Base-by-base conservation (phyloP, 2,329 filamentous ascomycete genomes). In the Botrytis fabae region DNA sequence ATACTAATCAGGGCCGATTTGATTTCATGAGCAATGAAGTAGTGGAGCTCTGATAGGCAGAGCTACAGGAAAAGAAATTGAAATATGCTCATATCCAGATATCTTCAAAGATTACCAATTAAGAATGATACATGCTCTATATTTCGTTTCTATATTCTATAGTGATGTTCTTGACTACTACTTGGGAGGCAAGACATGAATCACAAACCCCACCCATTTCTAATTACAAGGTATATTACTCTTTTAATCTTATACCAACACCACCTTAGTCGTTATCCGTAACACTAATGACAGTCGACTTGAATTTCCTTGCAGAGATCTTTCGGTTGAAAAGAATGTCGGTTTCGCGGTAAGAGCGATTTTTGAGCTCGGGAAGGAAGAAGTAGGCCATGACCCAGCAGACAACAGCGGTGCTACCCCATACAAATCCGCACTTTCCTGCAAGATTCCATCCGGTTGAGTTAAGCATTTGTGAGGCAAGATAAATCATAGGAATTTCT, bases 401-500 rank as follows among this genome's bases (percentile, higher is more conserved):
- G 78, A 89, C 20, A 54, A 90, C 81, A 51, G 83, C 89, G 22
- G 90, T 88, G 63, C 82, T 86, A 76, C 81, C 88, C 89, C 86
- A 89, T 78, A 89, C 83, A 81, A 87, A 90, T 75, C 87, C 90
- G 79, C 85, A 86, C 83, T 85, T 87, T 80, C 85, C 86, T 59
- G 84, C 85, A 32, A 87, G 81, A 80, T 86, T 78, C 78, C 81
- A 59, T 81, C 81, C 73, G n/a, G 4, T 70, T 63, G 73, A 75
- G 84, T 90, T 90, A 75, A 90, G 88, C 86, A 90, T 88, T 78
- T 86, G 89, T 75, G 84, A 87, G 12, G 84, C 80, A 16, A 89
- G 85, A 85, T 89, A 91, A 79, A 91, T 91, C 78, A 87, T 90
- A 77, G 89, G 89, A 80, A 91, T 91, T 73, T 91, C 86, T 75